Base-by-base conservation (phyloP, 2,329 filamentous ascomycete genomes). In the Sclerotinia glacialis region DNA sequence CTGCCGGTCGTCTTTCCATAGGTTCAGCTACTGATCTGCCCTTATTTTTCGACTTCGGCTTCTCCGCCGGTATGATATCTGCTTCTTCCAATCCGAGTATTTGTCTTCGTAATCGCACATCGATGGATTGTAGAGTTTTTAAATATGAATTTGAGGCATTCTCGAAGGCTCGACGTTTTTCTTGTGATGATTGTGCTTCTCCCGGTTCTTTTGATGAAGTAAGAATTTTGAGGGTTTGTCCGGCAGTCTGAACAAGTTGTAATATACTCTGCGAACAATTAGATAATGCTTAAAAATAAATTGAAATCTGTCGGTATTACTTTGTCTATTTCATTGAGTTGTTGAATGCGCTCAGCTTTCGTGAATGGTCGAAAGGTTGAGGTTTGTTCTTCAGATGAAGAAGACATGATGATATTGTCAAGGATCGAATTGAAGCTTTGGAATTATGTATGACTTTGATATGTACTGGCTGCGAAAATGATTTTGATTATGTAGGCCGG, bases 21-120 rank as follows among this genome's bases (percentile, higher is more conserved):
- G 28, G 31, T 31, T 60, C 64, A 26, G 64, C 18, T n/a, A 44
- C 42, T 21, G 21, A n/a, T 46, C 34, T 67, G 8, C 64, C 52
- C 55, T 68, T 61, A 42, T 69, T 68, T 76, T 70, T 71, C 14
- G 65, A 54, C 46, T 72, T 74, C 37, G 55, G 64, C 64, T 71
- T 74, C 16, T 75, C 66, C 72, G 75, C 44, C 83, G 78, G 75
- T 72, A 96, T 86, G 69, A 96, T 91, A 50, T 86, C 86, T 0
- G 90, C 91, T 78, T 96, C 92, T 77, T 96, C 91, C 4, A 96
- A 81, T 0, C 90, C 91, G 76, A 89, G 88, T 56, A 93, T 89
- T 75, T 93, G 89, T 49, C 89, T 83, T 69, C 90, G 89, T 64
- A 96, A 85, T 55, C 86, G 83, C 14, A 93, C 89, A 74, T 92